These are phyloP conservation scores for Pythium brassicae DNA, from an alignment of 352 stramenopile species.

Conservation along the genomic window DNA sequence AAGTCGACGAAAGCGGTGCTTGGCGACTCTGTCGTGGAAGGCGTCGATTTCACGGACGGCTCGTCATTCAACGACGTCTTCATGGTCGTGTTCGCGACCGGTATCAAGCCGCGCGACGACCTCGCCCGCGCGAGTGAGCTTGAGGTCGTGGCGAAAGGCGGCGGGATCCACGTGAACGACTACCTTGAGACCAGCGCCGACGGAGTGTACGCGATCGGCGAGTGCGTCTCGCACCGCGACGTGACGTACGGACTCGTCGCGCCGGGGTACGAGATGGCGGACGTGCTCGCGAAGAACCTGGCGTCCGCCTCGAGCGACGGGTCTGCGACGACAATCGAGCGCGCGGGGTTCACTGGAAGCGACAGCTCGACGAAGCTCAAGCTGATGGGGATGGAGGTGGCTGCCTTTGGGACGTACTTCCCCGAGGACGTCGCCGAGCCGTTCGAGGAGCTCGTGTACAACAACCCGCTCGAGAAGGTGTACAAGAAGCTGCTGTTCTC, in stretches of 20 bases:
- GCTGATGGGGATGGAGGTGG: constrained; percentile 92
- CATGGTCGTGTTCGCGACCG: constrained; percentile 89
- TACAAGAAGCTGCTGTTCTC: constrained; percentile 95
- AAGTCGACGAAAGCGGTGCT: constrained; percentile 73
- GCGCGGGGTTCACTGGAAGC: constrained; percentile 68
- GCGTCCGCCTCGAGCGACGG: constrained; percentile 1
- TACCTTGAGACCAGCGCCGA: constrained; percentile 69
- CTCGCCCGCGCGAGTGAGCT: constrained; percentile 64
- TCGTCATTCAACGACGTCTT: constrained; percentile 78
- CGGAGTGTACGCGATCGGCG: constrained; percentile 86
- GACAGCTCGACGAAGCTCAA: constrained; percentile 94
- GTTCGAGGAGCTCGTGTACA: constrained; percentile 76
- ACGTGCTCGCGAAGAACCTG: constrained; percentile 82
- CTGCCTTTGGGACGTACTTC: constrained; percentile 85
- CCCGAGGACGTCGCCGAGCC: constrained; percentile 75
- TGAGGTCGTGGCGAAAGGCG: constrained; percentile 55
- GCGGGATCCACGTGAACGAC: constrained; percentile 90
- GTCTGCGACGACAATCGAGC: constrained; percentile 13
- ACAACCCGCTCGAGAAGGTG: constrained; percentile 84
- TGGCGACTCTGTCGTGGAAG: constrained; percentile 50
- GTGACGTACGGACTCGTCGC: constrained; percentile 93
- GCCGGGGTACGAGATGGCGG: constrained; percentile 90
- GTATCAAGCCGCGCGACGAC: constrained; percentile 91
- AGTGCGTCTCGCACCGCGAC: constrained; percentile 88
- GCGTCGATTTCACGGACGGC: constrained; percentile 81